Percentiles rank a stretch among this genome's conserved stretches.
phyloP scores from a whole-genome alignment of 805 yeast genomes.

The Cephaloascus albidus region DNA sequence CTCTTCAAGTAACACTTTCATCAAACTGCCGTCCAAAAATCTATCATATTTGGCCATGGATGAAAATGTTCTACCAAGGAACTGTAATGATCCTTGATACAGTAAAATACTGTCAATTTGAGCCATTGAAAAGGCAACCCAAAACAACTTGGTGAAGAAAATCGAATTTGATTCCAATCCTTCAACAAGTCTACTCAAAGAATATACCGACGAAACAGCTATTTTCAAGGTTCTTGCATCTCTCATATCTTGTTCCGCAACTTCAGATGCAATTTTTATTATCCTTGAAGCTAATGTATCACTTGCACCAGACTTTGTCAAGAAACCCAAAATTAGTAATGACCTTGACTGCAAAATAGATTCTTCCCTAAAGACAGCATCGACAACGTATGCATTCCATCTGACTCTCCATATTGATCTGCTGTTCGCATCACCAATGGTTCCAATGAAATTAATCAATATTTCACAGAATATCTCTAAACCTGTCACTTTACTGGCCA shows the following conservation, averaged over 20 bases:
- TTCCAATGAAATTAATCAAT: slow-evolving; percentile 41
- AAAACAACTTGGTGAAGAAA: slow-evolving; percentile 37
- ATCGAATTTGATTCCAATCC: slow-evolving; percentile 37
- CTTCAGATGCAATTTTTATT: slow-evolving; percentile 10
- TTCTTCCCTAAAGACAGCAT: slow-evolving; percentile 45
- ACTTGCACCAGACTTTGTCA: slow-evolving; percentile 54
- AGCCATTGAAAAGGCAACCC: slow-evolving; percentile 20
- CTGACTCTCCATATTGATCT: slow-evolving; percentile 49
- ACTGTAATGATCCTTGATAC: slow-evolving; percentile 29
- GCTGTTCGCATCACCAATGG: slow-evolving; percentile 35
- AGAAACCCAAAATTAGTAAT: slow-evolving; percentile 57
- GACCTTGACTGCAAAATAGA: slow-evolving; percentile 63
- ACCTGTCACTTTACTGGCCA: slow-evolving; percentile 29
- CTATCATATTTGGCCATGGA: slow-evolving; percentile 19
- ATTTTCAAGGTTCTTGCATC: slow-evolving; percentile 15
- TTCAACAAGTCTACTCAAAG: slow-evolving; percentile 36
- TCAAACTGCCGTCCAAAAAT: slow-evolving; percentile 10
- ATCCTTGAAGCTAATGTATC: slow-evolving; percentile 34
- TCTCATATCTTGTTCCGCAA: slow-evolving; percentile 14
- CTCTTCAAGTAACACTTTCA: slow-evolving; percentile 19
- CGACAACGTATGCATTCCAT: slow-evolving; percentile 58
- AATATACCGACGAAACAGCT: slow-evolving; percentile 28
- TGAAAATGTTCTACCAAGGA: slow-evolving; percentile 22
- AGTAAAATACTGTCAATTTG: slow-evolving; percentile 22
- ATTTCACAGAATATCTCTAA: slow-evolving; percentile 53